Base-by-base conservation (phyloP, 768 basidiomycete genomes). In the Kwoniella heveanensis region DNA sequence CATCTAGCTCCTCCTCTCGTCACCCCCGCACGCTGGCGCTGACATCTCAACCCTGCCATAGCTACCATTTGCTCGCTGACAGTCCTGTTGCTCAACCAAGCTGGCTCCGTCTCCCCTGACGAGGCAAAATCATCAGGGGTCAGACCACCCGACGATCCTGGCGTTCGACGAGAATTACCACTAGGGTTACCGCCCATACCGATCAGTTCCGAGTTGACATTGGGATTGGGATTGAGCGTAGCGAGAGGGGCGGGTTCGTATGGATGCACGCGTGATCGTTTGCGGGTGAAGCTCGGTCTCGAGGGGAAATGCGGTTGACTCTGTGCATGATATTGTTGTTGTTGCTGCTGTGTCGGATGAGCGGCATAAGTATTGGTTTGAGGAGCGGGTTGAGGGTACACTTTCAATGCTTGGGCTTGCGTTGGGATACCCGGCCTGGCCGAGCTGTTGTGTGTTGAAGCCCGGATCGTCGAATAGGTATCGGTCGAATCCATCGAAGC, bases 31-130 rank as follows among this genome's bases (percentile, higher is more conserved):
- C 62, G 15, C 25, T 64, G 62, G 9, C 66, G 30, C 62, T 71
- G 70, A 71, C 68, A 68, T 30, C 72, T 60, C 39, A 73, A 46
- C 9, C 72, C 72, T 0, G 72, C 72, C 49, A 65, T 55, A 8
- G 67, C 69, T 6, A 73, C 66, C 72, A 70, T 70, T 17, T 60
- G 62, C 52, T 73, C 72, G 46, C 66, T 68, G 17, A 70, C 56
- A 22, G 69, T 73, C 24, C 72, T 49, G 3, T 62, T 65, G 1
- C 60, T 55, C 36, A 70, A 51, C 67, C 65, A 60, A 17, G 53
- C 54, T 17, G 57, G 62, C 21, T 62, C 68, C n/a, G n/a, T n/a
- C n/a, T n/a, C n/a, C n/a, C n/a, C n/a, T n/a, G n/a, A n/a, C n/a
- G n/a, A n/a, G n/a, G n/a, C n/a, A 22, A 17, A 51, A 52, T 53